phyloP scores from a whole-genome alignment of 2,329 filamentous ascomycete species.

The Cladosporium sp. region DNA sequence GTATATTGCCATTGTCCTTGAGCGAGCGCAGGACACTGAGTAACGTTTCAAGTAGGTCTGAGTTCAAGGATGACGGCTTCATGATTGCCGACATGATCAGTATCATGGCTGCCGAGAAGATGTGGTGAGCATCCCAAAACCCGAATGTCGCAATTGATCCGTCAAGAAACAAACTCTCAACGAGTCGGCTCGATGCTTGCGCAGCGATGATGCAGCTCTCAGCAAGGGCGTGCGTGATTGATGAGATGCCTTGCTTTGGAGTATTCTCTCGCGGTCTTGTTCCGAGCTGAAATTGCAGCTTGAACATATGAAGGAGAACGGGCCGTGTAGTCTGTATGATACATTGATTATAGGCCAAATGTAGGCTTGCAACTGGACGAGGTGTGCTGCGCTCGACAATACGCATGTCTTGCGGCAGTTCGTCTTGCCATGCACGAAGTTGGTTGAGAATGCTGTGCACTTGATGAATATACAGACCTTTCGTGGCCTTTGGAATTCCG shows the following conservation, averaged over 20 bases:
- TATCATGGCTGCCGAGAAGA: conserved; percentile 45
- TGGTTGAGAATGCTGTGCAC: conserved; percentile 36
- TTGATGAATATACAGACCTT: conserved; percentile 30
- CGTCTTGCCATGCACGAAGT: conserved; percentile 36
- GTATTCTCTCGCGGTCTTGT: not conserved
- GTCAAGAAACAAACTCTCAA: conserved; percentile 45
- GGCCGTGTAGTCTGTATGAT: conserved; percentile 33
- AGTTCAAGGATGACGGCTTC: conserved; percentile 30
- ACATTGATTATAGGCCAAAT: conserved; percentile 35
- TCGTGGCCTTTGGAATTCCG: conserved; percentile 20
- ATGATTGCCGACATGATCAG: conserved; percentile 40
- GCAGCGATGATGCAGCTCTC: conserved; percentile 45
- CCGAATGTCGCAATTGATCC: conserved; percentile 47
- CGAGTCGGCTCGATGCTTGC: conserved; percentile 40
- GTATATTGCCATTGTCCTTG: conserved; percentile 39
- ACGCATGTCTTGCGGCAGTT: conserved; percentile 32
- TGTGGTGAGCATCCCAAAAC: conserved; percentile 45
- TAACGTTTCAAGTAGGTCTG: conserved; percentile 40
- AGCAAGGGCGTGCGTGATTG: conserved; percentile 28
- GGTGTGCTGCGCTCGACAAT: conserved; percentile 27
- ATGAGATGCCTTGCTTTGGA: conserved; percentile 22
- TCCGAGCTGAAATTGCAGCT: conserved; percentile 15
- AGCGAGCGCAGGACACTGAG: conserved; percentile 38
- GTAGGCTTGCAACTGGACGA: conserved; percentile 33
- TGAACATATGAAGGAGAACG: conserved; percentile 32